These are phyloP conservation scores for Ilex aquifolium DNA, from an alignment of 257 asterid species.

Conservation along the genomic window DNA sequence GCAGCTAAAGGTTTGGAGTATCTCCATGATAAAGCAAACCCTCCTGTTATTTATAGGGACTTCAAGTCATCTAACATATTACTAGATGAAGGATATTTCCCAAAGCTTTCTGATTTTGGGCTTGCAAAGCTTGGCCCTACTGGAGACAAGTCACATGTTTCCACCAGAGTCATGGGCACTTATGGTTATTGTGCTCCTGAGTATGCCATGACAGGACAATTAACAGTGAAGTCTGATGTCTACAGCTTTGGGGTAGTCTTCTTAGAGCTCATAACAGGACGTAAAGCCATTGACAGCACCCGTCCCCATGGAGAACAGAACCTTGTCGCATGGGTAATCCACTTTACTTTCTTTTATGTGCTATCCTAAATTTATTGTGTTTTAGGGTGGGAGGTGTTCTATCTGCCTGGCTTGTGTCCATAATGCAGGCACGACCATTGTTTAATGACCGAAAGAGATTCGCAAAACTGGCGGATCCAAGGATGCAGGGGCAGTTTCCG, in stretches of 20 bases:
- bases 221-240: conserved; percentile 94
- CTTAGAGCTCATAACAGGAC: conserved; percentile 97
- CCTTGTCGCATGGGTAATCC: conserved; percentile 86
- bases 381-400: too few species aligned
- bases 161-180: conserved; percentile 99
- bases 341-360: too few species aligned
- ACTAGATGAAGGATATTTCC: conserved; percentile 69
- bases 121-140: conserved; percentile 99
- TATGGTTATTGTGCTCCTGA: conserved; percentile 99
- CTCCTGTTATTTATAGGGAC: conserved; percentile 94
- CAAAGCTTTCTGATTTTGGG: conserved; percentile 96
- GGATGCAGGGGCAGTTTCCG: conserved; percentile 76
- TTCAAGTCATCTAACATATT: conserved; percentile 96
- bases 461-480: conserved; percentile 79
- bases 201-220: conserved; percentile 98
- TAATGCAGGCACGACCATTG: conserved; percentile 78
- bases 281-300: conserved; percentile 87
- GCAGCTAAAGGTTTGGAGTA: conserved; percentile 97
- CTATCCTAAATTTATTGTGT: too few species aligned
- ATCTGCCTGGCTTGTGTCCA: too few species aligned
- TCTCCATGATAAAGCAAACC: conserved; percentile 97
- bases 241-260: conserved; percentile 96
- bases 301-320: conserved; percentile 88
- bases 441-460: conserved; percentile 84
- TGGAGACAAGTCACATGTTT: conserved; percentile 97